A percentile compares a stretch with the other conserved stretches of the same genome.
Evolutionary conservation across 106 monocot species (phyloP).

Genomic region (Dendrobium nobile): DNA sequence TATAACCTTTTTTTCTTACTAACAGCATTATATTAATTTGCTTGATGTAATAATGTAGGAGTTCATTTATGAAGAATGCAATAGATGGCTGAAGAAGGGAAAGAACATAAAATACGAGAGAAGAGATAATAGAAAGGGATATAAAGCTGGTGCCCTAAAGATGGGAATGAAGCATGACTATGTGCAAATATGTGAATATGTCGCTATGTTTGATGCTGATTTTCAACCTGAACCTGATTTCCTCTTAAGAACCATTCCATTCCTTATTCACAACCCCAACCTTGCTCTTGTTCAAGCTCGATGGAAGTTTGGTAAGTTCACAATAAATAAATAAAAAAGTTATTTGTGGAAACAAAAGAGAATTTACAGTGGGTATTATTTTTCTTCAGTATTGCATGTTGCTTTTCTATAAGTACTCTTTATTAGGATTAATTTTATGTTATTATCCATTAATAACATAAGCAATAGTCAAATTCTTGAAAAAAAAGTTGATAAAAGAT

Average conservation of each 20-base stretch:
- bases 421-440: too few species aligned
- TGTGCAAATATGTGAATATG: slow-evolving; percentile 31
- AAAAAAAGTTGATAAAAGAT: too few species aligned
- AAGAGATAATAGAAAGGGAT: slow-evolving; percentile 41
- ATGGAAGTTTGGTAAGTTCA: slow-evolving; percentile 47
- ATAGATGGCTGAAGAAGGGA: slow-evolving; percentile 26
- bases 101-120: slow-evolving; percentile 39
- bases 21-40: too few species aligned
- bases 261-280: slow-evolving; percentile 36
- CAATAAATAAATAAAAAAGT: too few species aligned
- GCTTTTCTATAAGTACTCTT: too few species aligned
- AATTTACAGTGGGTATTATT: too few species aligned
- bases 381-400: too few species aligned
- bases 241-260: slow-evolving; percentile 32
- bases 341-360: too few species aligned
- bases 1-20: too few species aligned
- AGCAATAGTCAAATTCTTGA: too few species aligned
- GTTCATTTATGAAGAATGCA: slow-evolving; percentile 27
- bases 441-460: too few species aligned
- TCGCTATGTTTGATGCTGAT: slow-evolving; percentile 59
- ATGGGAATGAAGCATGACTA: slow-evolving; percentile 41
- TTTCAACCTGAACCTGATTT: slow-evolving; percentile 50
- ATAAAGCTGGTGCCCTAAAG: slow-evolving; percentile 52
- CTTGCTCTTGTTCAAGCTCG: slow-evolving; percentile 54
- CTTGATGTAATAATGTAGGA: slow-evolving; percentile 14